phyloP scores from a whole-genome alignment of 257 asterid genomes.

The Solanum lycopersicoides region DNA sequence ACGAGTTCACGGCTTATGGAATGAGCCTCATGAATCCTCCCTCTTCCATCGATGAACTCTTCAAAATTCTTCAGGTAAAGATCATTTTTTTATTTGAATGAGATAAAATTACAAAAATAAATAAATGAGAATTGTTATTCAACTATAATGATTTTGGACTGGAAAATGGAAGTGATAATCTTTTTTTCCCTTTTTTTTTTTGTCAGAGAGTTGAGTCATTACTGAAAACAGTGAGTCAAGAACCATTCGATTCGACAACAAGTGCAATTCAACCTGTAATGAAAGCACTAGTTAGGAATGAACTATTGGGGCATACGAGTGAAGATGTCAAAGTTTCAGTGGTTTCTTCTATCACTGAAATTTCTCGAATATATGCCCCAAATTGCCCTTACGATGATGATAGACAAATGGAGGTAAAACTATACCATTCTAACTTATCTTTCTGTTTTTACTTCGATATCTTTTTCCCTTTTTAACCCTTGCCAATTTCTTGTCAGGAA shows the following conservation, averaged over 20 bases:
- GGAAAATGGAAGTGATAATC: neutral
- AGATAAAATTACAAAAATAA: neutral
- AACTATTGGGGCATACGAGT: constrained; percentile 20
- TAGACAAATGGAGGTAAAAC: constrained; percentile 31
- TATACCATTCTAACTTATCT: neutral
- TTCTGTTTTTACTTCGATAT: neutral
- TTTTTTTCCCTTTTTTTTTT: neutral
- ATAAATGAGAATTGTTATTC: no score
- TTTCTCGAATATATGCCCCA: constrained; percentile 48
- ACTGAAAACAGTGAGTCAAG: constrained; percentile 32
- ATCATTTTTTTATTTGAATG: neutral
- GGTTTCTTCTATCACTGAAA: constrained; percentile 43
- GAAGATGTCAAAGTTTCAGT: constrained; percentile 30
- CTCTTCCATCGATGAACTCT: constrained; percentile 16
- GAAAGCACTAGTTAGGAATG: constrained; percentile 30
- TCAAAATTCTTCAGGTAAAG: constrained; percentile 8
- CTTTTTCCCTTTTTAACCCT: neutral
- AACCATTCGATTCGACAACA: constrained; percentile 25
- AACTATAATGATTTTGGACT: neutral
- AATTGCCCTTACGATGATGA: constrained; percentile 25
- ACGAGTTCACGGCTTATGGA: constrained; percentile 13
- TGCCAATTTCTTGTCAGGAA: constrained; percentile 13
- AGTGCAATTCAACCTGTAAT: constrained; percentile 23
- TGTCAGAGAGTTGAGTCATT: constrained; percentile 34
- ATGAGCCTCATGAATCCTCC: constrained; percentile 11